Evolutionary conservation across 305 asterid genomes (phyloP).

Genomic region (Fraxinus sp.): DNA sequence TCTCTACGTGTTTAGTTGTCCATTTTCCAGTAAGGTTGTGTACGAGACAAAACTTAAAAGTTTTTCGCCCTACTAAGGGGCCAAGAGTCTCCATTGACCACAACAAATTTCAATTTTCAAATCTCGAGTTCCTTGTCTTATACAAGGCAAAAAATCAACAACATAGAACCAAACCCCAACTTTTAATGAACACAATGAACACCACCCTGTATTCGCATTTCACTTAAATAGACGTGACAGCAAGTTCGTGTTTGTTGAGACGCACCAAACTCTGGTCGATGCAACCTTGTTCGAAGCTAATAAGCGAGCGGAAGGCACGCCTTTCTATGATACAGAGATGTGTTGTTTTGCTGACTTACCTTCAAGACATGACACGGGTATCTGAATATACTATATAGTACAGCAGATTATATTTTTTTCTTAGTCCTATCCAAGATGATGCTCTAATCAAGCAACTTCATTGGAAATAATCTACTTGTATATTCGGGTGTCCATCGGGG

Average conservation of each 20-base stretch:
- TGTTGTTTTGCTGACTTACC: too few species aligned
- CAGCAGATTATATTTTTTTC: neutral
- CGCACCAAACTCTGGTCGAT: constrained; percentile 23
- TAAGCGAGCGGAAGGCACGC: too few species aligned
- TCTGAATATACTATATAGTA: neutral
- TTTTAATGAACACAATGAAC: neutral
- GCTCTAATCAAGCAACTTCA: neutral
- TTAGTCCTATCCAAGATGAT: neutral
- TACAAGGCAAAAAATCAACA: neutral
- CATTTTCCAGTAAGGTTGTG: neutral
- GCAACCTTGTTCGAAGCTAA: too few species aligned
- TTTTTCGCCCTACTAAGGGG: neutral
- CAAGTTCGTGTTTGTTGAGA: constrained; percentile 23
- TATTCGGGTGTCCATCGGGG: too few species aligned
- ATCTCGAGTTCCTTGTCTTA: neutral
- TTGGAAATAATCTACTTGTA: too few species aligned
- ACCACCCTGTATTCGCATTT: neutral
- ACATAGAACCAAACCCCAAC: too few species aligned
- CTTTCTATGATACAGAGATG: too few species aligned
- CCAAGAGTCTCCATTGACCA: neutral
- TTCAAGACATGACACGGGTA: neutral
- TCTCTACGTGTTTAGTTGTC: neutral
- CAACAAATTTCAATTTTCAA: neutral
- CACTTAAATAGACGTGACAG: constrained; percentile 21
- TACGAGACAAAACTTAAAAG: neutral